Conservation (phyloP, 2,329 filamentous ascomycete genomes). For the Fusarium algeriense region DNA sequence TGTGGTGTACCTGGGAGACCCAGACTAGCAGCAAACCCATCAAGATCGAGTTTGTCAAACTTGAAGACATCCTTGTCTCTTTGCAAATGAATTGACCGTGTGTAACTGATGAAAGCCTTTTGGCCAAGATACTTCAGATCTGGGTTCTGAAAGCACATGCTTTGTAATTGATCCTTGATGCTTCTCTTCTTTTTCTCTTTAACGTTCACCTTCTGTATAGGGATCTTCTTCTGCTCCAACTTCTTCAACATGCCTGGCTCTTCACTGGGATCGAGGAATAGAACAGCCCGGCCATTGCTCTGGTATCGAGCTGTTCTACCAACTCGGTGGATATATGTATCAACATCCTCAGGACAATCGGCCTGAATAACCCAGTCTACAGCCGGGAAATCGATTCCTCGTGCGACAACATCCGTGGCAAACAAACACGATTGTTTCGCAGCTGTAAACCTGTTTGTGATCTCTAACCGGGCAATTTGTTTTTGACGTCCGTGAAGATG, state of each 20-base stretch:
- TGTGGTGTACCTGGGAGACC: slow-evolving; percentile 91
- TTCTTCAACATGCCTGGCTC: slow-evolving; percentile 90
- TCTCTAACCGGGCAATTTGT: slow-evolving; percentile 87
- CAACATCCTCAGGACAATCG: slow-evolving; percentile 96
- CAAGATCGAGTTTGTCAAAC: slow-evolving; percentile 83
- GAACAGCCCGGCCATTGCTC: slow-evolving; percentile 84
- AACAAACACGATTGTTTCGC: slow-evolving; percentile 90
- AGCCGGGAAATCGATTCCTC: slow-evolving; percentile 94
- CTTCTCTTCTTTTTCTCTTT: slow-evolving; percentile 89
- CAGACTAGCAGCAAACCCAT: slow-evolving; percentile 86
- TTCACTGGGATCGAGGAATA: slow-evolving; percentile 93
- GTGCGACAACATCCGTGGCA: slow-evolving; percentile 93
- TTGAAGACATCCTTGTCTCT: slow-evolving; percentile 94
- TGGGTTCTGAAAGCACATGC: slow-evolving; percentile 95
- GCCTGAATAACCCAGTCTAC: slow-evolving; percentile 99
- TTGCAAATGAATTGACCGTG: slow-evolving; percentile 85
- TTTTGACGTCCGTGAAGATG: slow-evolving; percentile 96
- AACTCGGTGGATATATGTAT: slow-evolving; percentile 97
- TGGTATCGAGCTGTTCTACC: slow-evolving; percentile 95
- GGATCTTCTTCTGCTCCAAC: slow-evolving; percentile 89
- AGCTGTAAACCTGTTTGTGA: slow-evolving; percentile 84
- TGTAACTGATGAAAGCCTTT: slow-evolving; percentile 94
- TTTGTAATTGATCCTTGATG: slow-evolving; percentile 87
- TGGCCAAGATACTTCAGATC: slow-evolving; percentile 95
- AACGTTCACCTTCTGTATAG: slow-evolving; percentile 87